phyloP scores from a whole-genome alignment of 805 yeast species.

The fission yeast (Schizosaccharomyces pombe) region ASM294v3 CU329670.1:1583501-1584000 shows the following conservation, averaged over 20 bases:
- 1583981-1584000: not conserved
- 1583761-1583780: constrained; percentile 66
- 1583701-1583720: constrained; percentile 25
- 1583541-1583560: not conserved
- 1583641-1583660: constrained; percentile 43
- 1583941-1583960: not conserved
- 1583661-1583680: constrained; percentile 33
- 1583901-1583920: not conserved
- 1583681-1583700: constrained; percentile 60
- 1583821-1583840: constrained; percentile 31
- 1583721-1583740: constrained; percentile 33
- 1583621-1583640: constrained; percentile 16
- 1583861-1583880: not conserved
- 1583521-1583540: constrained; percentile 17
- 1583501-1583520: constrained; percentile 32
- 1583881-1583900: not conserved
- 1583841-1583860: not conserved
- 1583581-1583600: constrained; percentile 16
- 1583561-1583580: constrained; percentile 21
- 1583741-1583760: constrained; percentile 47
- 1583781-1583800: constrained; percentile 41
- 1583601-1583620: constrained; percentile 14
- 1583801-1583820: constrained; percentile 50
- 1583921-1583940: not conserved
- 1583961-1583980: not conserved